A percentile compares a stretch with the other conserved stretches of the same genome.
These are phyloP conservation scores for Byssoonygena ceratinophila DNA, from an alignment of 2,329 filamentous ascomycete species.

Conservation along the genomic window DNA sequence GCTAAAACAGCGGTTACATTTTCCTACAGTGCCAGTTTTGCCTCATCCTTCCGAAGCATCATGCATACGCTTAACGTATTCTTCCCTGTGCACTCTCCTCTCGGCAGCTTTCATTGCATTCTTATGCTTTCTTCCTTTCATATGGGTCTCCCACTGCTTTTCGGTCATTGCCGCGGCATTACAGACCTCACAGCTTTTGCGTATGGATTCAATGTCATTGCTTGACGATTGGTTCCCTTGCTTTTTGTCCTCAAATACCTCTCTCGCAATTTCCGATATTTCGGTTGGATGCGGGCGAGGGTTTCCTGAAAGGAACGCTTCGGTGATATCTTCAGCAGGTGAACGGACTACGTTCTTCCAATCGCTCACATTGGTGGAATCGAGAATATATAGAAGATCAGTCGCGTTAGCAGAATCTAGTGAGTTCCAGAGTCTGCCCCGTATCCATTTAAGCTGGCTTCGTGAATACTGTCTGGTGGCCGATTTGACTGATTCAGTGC, in stretches of 20 bases:
- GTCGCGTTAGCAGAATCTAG: slow-evolving; percentile 47
- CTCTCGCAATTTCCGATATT: slow-evolving; percentile 47
- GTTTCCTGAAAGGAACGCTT: slow-evolving; percentile 51
- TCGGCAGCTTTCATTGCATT: slow-evolving; percentile 37
- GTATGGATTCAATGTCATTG: slow-evolving; percentile 42
- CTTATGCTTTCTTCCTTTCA: slow-evolving; percentile 48
- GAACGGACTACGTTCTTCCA: slow-evolving; percentile 56
- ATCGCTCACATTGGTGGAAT: slow-evolving; percentile 57
- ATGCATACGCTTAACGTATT: slow-evolving; percentile 24
- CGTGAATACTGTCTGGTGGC: slow-evolving; percentile 82
- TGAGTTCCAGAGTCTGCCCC: slow-evolving; percentile 64
- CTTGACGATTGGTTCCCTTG: slow-evolving; percentile 37
- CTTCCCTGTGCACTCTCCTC: slow-evolving; percentile 25
- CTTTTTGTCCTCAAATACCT: slow-evolving; percentile 48
- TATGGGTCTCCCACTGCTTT: slow-evolving; percentile 43
- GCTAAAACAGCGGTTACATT: neutral
- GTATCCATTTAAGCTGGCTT: slow-evolving; percentile 77
- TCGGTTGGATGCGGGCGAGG: slow-evolving; percentile 46
- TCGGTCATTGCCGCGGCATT: slow-evolving; percentile 40
- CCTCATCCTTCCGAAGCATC: slow-evolving; percentile 12
- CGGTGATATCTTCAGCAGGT: slow-evolving; percentile 53
- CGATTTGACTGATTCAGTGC: slow-evolving; percentile 65
- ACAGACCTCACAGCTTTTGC: slow-evolving; percentile 58
- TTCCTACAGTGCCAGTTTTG: neutral
- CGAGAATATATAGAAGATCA: slow-evolving; percentile 62